Percentiles rank a stretch among this genome's conserved stretches.
Evolutionary conservation across 225 moss, liverwort and hornwort genomes (phyloP).

Genomic region (Pseudisothecium myosuroides): DNA sequence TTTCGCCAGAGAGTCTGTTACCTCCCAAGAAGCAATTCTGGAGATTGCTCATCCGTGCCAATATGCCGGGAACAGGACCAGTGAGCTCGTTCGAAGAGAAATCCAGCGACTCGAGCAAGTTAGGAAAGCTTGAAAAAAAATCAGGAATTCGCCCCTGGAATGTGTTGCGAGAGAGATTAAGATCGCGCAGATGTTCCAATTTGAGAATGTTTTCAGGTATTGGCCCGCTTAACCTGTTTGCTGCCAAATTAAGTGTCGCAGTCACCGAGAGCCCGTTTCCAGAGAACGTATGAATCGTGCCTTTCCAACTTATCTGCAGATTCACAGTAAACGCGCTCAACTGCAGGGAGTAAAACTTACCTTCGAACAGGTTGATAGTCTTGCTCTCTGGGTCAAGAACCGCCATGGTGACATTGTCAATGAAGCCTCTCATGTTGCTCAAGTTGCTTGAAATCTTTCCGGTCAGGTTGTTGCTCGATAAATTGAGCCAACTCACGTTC

Average conservation of each 20-base stretch:
- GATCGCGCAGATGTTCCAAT: neutral
- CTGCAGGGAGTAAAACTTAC: neutral
- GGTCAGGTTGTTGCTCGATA: neutral
- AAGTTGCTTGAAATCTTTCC: neutral
- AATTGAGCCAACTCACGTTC: neutral
- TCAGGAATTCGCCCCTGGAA: neutral
- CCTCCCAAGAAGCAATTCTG: neutral
- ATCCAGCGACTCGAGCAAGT: slow-evolving; percentile 9
- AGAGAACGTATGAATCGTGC: neutral
- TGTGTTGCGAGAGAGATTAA: slow-evolving; percentile 5
- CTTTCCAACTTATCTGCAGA: neutral
- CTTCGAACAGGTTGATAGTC: neutral
- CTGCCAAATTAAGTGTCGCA: neutral
- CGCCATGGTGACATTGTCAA: neutral
- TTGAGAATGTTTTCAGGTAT: neutral
- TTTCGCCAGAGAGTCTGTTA: slow-evolving; percentile 1
- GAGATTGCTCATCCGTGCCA: neutral
- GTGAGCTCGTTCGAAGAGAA: neutral
- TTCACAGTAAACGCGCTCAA: neutral
- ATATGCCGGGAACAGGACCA: neutral
- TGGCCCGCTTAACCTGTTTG: neutral
- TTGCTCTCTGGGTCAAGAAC: neutral
- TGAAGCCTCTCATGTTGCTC: slow-evolving; percentile 8
- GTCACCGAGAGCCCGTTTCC: neutral
- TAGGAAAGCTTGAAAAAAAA: neutral